Conservation (phyloP, 352 stramenopile species). For the Stramenopiles sp. region DNA sequence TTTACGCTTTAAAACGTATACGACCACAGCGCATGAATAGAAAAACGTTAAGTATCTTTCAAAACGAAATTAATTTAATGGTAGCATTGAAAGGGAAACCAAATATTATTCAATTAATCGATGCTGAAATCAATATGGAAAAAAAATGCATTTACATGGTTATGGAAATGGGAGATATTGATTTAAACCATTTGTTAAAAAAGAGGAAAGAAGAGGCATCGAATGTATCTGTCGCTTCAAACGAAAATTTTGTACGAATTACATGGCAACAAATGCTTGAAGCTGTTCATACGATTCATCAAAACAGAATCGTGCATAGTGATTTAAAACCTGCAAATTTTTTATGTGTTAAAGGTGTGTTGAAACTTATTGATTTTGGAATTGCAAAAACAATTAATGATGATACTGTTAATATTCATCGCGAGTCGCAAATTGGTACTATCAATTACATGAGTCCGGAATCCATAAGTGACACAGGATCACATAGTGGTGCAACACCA, state of each 20-base stretch:
- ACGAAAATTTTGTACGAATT: slow-evolving; percentile 91
- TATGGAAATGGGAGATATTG: slow-evolving; percentile 91
- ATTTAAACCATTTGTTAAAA: slow-evolving; percentile 74
- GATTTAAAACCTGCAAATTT: slow-evolving; percentile 91
- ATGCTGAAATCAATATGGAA: slow-evolving; percentile 64
- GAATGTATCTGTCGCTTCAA: slow-evolving; percentile 34
- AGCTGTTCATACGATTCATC: slow-evolving; percentile 86
- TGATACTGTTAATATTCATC: slow-evolving; percentile 88
- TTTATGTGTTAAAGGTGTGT: slow-evolving; percentile 74
- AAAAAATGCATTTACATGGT: slow-evolving; percentile 32
- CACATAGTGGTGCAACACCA: slow-evolving; percentile 12
- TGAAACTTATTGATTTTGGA: slow-evolving; percentile 95
- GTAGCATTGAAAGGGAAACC: slow-evolving; percentile 71
- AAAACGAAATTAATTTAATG: slow-evolving; percentile 89
- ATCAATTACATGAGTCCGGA: slow-evolving; percentile 93
- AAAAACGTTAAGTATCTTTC: slow-evolving; percentile 73
- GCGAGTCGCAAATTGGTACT: slow-evolving; percentile 73
- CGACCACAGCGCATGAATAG: slow-evolving; percentile 74
- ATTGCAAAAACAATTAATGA: slow-evolving; percentile 92
- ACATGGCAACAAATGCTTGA: slow-evolving; percentile 97
- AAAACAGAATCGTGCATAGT: slow-evolving; percentile 76
- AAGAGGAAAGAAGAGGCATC: slow-evolving; percentile 24
- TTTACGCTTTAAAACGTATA: slow-evolving; percentile 94
- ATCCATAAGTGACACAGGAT: slow-evolving; percentile 34
- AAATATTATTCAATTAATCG: slow-evolving; percentile 83